Evolutionary conservation across 1,284 basidiomycete genomes (phyloP).

Genomic region (Calocybe gambosa): DNA sequence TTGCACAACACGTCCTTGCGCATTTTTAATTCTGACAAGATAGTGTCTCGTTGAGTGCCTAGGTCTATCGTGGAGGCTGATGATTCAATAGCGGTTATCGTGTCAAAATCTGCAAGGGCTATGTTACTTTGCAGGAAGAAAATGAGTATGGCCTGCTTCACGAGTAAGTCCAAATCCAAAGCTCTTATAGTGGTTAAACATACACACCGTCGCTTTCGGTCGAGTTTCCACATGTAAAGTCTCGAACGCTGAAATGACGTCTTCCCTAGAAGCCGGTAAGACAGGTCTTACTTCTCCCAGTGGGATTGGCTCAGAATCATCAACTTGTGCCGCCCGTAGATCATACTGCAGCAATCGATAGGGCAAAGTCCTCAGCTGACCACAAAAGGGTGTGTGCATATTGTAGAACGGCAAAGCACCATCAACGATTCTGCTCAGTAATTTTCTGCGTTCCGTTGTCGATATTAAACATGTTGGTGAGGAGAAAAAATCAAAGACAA

Average conservation of each 20-base stretch:
- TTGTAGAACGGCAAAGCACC: constrained; percentile 16
- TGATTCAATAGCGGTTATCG: constrained; percentile 11
- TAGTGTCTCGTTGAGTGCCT: constrained; percentile 3
- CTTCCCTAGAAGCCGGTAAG: constrained; percentile 16
- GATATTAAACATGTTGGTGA: constrained; percentile 33
- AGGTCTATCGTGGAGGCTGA: constrained; percentile 8
- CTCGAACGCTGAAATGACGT: constrained; percentile 19
- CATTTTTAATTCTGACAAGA: constrained; percentile 12
- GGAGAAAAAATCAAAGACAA: constrained; percentile 41
- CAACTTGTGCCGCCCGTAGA: constrained; percentile 20
- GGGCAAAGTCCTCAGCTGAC: constrained; percentile 18
- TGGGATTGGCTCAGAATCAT: constrained; percentile 13
- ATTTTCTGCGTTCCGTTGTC: constrained; percentile 29
- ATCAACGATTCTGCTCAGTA: constrained; percentile 34
- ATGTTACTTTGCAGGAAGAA: constrained; percentile 19
- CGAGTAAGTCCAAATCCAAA: not conserved
- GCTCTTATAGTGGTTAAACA: constrained; percentile 21
- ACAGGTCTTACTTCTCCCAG: constrained; percentile 6
- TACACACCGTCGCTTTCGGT: constrained; percentile 24
- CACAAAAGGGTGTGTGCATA: constrained; percentile 17
- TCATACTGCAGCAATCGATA: constrained; percentile 28
- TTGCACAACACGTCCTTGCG: constrained; percentile 1
- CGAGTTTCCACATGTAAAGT: constrained; percentile 31
- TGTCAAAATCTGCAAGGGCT: constrained; percentile 13
- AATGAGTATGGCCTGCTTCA: constrained; percentile 15